Conservation (phyloP, 257 asterid species). For the Solanum chilense region DNA sequence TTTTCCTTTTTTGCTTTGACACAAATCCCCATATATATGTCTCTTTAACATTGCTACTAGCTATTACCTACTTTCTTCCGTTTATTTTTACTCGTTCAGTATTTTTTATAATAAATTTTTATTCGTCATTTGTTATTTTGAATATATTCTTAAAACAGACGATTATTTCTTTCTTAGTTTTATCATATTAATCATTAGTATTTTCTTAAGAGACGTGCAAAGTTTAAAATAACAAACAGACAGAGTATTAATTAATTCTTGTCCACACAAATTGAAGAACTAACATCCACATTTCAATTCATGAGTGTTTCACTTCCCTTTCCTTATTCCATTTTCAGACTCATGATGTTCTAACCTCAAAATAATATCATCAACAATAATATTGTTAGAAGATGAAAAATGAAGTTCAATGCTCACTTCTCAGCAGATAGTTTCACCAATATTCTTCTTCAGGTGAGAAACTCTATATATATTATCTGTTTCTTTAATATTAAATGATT, state of each 20-base stretch:
- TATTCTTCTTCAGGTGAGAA: not conserved
- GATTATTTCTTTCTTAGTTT: no score
- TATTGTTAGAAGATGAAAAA: not conserved
- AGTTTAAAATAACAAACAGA: not conserved
- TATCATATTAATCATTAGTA: no score
- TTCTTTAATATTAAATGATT: not conserved
- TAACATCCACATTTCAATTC: not conserved
- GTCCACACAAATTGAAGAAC: not conserved
- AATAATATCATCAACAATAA: not conserved
- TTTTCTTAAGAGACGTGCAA: not conserved
- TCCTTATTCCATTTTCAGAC: not conserved
- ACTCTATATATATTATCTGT: not conserved
- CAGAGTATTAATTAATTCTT: not conserved
- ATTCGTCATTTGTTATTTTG: not conserved
- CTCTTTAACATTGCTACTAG: not conserved
- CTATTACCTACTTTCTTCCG: no score
- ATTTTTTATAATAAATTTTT: no score
- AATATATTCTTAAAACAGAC: no score
- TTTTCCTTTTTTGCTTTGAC: not conserved
- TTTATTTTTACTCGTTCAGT: no score
- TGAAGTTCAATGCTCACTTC: not conserved
- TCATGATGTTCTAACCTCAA: not conserved
- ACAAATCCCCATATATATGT: not conserved
- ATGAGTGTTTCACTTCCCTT: not conserved
- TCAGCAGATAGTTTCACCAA: not conserved